phyloP scores from a whole-genome alignment of 371 early-diverging fungal species.

The Syncephalastrum sp. region DNA sequence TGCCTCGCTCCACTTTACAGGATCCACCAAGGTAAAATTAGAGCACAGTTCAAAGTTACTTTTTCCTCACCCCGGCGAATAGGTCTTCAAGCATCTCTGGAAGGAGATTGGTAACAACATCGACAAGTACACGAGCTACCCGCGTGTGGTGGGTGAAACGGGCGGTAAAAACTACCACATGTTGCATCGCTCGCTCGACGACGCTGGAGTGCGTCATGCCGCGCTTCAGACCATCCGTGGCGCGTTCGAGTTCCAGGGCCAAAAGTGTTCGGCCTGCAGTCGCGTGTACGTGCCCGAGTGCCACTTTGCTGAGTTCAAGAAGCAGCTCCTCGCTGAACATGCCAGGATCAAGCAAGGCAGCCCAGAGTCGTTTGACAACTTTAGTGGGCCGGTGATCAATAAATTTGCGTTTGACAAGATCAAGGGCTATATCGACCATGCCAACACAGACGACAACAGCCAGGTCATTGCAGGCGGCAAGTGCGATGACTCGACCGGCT shows the following conservation, averaged over 20 bases:
- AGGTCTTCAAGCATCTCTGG: slow-evolving; percentile 94
- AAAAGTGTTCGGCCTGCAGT: slow-evolving; percentile 97
- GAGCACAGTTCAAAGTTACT: too few species aligned
- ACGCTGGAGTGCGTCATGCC: slow-evolving; percentile 65
- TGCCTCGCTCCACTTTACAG: slow-evolving; percentile 96
- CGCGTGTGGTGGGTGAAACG: slow-evolving; percentile 97
- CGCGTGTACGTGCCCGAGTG: slow-evolving; percentile 88
- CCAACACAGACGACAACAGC: slow-evolving; percentile 57
- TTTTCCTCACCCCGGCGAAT: too few species aligned
- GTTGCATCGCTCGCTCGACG: slow-evolving; percentile 66
- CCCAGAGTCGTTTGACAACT: slow-evolving; percentile 80
- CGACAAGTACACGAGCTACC: slow-evolving; percentile 88
- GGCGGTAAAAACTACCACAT: slow-evolving; percentile 99
- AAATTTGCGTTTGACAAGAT: slow-evolving; percentile 91
- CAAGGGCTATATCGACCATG: slow-evolving; percentile 83
- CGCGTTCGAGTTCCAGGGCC: slow-evolving; percentile 96
- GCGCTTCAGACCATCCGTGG: slow-evolving; percentile 85
- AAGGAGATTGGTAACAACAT: slow-evolving; percentile 89
- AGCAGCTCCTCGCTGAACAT: slow-evolving; percentile 62
- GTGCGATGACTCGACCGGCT: slow-evolving; percentile 84
- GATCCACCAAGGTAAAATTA: slow-evolving; percentile 63
- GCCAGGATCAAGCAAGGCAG: slow-evolving; percentile 84
- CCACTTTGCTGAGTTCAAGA: slow-evolving; percentile 75
- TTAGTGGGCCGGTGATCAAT: slow-evolving; percentile 85
- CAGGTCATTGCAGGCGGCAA: slow-evolving; percentile 84